Evolutionary conservation across 1,284 basidiomycete genomes (phyloP).

Genomic region (Porogramme epimiltina): DNA sequence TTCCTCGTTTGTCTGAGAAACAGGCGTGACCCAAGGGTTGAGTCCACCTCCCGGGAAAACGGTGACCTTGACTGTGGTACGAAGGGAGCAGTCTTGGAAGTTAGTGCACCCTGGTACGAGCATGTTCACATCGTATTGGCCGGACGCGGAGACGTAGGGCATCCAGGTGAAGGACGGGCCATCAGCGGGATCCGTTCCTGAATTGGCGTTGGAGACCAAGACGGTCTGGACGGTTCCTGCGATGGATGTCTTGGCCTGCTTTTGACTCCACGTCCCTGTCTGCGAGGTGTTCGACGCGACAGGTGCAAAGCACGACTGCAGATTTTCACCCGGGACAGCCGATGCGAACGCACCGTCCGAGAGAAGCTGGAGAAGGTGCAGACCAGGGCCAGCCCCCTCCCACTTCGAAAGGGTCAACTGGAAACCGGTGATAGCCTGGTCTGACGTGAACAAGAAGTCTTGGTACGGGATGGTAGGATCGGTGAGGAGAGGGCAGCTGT

Average conservation of each 20-base stretch:
- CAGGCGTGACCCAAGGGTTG: constrained; percentile 62
- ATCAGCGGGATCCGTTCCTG: constrained; percentile 59
- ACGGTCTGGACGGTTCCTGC: constrained; percentile 81
- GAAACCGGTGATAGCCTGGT: constrained; percentile 77
- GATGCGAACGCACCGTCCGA: constrained; percentile 90
- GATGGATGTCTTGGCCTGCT: constrained; percentile 68
- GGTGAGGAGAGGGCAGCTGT: constrained; percentile 74
- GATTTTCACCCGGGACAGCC: constrained; percentile 61
- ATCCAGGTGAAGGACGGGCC: constrained; percentile 86
- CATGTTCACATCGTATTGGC: constrained; percentile 84
- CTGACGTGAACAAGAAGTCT: constrained; percentile 78
- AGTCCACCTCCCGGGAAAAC: constrained; percentile 78
- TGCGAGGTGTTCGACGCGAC: constrained; percentile 62
- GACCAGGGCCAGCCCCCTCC: constrained; percentile 77
- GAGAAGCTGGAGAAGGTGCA: constrained; percentile 89
- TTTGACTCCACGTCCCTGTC: constrained; percentile 72
- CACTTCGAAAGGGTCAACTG: constrained; percentile 81
- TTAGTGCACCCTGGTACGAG: constrained; percentile 86
- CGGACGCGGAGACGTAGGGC: constrained; percentile 88
- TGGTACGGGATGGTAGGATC: constrained; percentile 80
- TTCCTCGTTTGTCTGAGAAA: constrained; percentile 75
- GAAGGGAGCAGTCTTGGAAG: constrained; percentile 77
- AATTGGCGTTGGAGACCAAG: constrained; percentile 68
- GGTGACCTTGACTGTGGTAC: constrained; percentile 84
- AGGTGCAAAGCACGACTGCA: constrained; percentile 74